phyloP scores from a whole-genome alignment of 768 basidiomycete species.

The Sistotremastrum niveocremeum region DNA sequence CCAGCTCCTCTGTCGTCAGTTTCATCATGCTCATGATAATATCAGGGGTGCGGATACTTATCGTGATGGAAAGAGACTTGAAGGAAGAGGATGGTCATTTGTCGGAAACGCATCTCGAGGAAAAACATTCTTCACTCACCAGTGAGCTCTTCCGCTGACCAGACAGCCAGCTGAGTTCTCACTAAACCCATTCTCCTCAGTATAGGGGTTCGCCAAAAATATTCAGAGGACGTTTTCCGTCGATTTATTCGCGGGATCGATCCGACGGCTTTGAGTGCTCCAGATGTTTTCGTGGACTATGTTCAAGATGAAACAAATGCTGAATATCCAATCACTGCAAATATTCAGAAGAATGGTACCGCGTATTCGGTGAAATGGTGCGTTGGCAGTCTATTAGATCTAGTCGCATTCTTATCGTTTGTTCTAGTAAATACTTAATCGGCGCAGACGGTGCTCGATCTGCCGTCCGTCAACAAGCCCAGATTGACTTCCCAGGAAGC shows the following conservation, averaged over 20 bases:
- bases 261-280: neutral
- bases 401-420: too few species aligned
- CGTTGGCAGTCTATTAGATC: neutral
- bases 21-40: too few species aligned
- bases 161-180: too few species aligned
- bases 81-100: constrained; percentile 3
- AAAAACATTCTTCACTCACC: constrained; percentile 2
- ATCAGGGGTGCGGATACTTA: neutral
- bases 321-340: neutral
- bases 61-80: neutral
- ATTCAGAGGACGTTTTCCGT: constrained; percentile 2
- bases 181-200: neutral
- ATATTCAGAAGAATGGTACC: neutral
- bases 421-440: constrained; percentile 1
- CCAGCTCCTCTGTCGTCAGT: too few species aligned
- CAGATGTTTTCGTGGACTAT: neutral
- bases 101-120: neutral
- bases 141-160: neutral
- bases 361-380: neutral
- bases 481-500: constrained; percentile 2
- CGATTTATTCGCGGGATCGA: neutral
- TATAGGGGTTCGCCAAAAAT: constrained; percentile 4
- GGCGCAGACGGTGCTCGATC: constrained; percentile 5
- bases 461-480: constrained; percentile 1
- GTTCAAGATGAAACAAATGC: neutral